Evolutionary conservation across 176 grass and related monocot species (phyloP), one percentile per base, ranked within the genome.

Genomic region (Oropetium thomaeum): DNA sequence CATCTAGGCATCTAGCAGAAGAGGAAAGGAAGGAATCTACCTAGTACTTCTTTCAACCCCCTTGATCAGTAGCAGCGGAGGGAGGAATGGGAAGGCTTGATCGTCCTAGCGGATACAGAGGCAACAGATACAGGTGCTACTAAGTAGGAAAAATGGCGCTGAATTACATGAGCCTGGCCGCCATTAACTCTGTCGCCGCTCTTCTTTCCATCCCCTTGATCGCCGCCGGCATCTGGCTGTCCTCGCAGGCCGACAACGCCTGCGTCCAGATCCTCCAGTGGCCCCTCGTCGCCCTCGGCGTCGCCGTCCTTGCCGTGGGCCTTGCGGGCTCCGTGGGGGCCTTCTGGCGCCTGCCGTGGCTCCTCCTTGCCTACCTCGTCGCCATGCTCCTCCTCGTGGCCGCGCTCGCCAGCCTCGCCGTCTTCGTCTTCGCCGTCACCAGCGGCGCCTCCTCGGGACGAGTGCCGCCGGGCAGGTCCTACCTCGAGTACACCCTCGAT

Each of bases 251-350:
- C 5, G 88, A 89, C 70, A 87, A 86, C 81, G 81, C 85, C 49
- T 97, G 94, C 81, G 53, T 97, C 23, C 87, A 87, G 17, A n/a
- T 93, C 35, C 80, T 97, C 47, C 88, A 93, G 81, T 97, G 90
- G 90, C 94, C 90, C 0, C 52, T 97, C 60, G 42, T 97, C 14
- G 84, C 59, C 31, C 73, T 91, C 8, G 94, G 94, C 38, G 17
- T 87, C 54, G 84, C 80, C 23, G 25, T 93, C 69, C 88, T 97
- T 39, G 74, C 14, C 3, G 88, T 91, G 25, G 88, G 85, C 58
- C 54, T 93, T 3, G 83, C 90, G 0, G 94, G 94, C 32, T 91
- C 83, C 78, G 48, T 89, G 17, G 94, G 76, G 58, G 88, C 88
- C 35, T 85, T 97, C 59, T 93, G 90, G 81, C 90, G 86, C 74